These are phyloP conservation scores for Xylariales sp. DNA, from an alignment of 2,329 filamentous ascomycete genomes.

Conservation along the genomic window DNA sequence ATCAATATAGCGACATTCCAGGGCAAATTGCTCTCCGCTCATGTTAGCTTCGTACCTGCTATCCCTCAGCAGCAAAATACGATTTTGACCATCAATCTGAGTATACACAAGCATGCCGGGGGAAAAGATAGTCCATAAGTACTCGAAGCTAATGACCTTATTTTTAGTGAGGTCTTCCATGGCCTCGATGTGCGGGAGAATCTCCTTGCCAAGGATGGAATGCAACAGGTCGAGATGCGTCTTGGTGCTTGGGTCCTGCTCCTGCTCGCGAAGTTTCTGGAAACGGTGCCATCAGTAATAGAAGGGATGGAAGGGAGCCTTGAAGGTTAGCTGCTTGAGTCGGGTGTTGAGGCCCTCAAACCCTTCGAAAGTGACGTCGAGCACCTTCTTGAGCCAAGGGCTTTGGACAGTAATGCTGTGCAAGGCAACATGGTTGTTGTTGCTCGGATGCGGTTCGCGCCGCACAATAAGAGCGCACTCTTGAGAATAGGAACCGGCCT, in stretches of 20 bases:
- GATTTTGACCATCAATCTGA: slow-evolving; percentile 34
- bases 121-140: slow-evolving; percentile 50
- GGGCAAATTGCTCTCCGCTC: slow-evolving; percentile 33
- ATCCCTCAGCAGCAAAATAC: slow-evolving; percentile 33
- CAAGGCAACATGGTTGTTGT: not conserved
- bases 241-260: slow-evolving; percentile 38
- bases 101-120: slow-evolving; percentile 29
- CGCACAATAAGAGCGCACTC: slow-evolving; percentile 2
- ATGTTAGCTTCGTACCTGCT: slow-evolving; percentile 32
- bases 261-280: slow-evolving; percentile 31
- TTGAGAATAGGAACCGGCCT: not conserved
- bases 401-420: slow-evolving; percentile 62
- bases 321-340: slow-evolving; percentile 57
- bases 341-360: slow-evolving; percentile 58
- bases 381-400: slow-evolving; percentile 51
- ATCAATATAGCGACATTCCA: slow-evolving; percentile 39
- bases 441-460: not conserved
- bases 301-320: slow-evolving; percentile 56
- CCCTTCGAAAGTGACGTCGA: slow-evolving; percentile 48
- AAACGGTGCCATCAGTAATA: slow-evolving; percentile 60
- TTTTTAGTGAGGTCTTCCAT: slow-evolving; percentile 49
- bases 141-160: slow-evolving; percentile 47
- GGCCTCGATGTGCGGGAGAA: slow-evolving; percentile 44
- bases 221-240: slow-evolving; percentile 43
- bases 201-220: slow-evolving; percentile 43